These are phyloP conservation scores for Aspergillus cristatus DNA, from an alignment of 495 filamentous ascomycete genomes.

Conservation along the genomic window DNA sequence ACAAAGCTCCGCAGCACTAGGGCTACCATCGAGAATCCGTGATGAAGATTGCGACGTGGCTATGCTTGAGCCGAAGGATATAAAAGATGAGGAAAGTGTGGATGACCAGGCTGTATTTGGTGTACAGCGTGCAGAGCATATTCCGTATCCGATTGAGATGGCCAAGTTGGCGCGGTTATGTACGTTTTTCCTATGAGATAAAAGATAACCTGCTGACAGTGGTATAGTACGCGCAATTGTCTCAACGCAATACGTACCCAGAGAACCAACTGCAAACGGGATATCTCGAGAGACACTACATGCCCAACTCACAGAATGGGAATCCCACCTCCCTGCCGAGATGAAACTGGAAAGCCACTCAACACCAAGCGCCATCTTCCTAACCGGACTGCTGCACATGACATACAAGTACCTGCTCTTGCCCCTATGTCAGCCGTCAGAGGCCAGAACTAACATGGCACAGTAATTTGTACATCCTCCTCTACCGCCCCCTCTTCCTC, in stretches of 20 bases:
- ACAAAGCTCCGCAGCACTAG: conserved; percentile 31
- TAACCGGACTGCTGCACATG: conserved; percentile 35
- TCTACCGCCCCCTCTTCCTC: conserved; percentile 29
- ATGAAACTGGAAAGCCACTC: conserved; percentile 21
- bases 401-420: conserved; percentile 28
- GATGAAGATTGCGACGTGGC: conserved; percentile 40
- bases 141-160: conserved; percentile 35
- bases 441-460: no score
- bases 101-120: conserved; percentile 20
- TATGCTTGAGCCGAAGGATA: conserved; percentile 27
- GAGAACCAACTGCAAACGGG: conserved; percentile 18
- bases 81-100: conserved; percentile 21
- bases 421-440: no score
- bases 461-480: conserved; percentile 32
- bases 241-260: conserved; percentile 32
- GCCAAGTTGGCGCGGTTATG: conserved; percentile 29
- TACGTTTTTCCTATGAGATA: conserved; percentile 7
- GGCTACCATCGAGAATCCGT: conserved; percentile 30
- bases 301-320: conserved; percentile 26
- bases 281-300: conserved; percentile 20
- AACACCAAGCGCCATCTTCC: conserved; percentile 21
- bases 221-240: conserved; percentile 32
- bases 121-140: conserved; percentile 18
- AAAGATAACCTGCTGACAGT: neutral
- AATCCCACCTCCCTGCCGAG: conserved; percentile 21